Evolutionary conservation across 306 rosid species (phyloP), one percentile per base, ranked within the genome.

Genomic region (Sindora glabra): DNA sequence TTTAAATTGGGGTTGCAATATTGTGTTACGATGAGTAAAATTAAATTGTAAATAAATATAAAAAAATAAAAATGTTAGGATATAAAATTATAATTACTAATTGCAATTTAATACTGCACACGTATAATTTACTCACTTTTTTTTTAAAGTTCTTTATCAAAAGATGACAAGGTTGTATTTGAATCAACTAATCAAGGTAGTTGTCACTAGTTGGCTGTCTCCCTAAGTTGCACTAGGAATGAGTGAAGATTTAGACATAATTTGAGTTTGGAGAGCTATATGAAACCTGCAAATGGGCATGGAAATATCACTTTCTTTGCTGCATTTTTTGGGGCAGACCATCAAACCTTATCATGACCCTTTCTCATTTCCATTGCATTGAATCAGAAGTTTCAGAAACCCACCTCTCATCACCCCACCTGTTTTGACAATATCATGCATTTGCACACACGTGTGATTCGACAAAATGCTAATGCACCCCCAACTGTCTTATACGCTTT

Each of bases 341-440:
- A 70, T 77, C 71, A 72, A 77, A 72, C 56, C 78, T 72, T 62
- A 67, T 71, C 71, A 65, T 53, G 75, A 69, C 68, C n/a, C 14
- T 62, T 45, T 61, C 71, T 72, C 75, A 33, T 56, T 56, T 55
- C 53, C 78, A 77, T 56, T 57, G 40, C 70, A 69, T 47, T 59
- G 49, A 63, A 59, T 73, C 78, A 63, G 62, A 64, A n/a, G n/a
- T n/a, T n/a, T n/a, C n/a, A n/a, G n/a, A n/a, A n/a, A 53, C 49
- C 57, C 58, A 54, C 79, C 79, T 75, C 75, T 73, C 79, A 72
- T 70, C 74, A 73, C 73, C 49, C 81, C 87, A 78, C 82, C 72
- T 71, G 77, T 74, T 77, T 52, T 27, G 40, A 44, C 65, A 72
- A 42, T 23, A 36, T 66, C 21, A 74, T 65, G 51, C 42, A 70